Evolutionary conservation across 2,329 filamentous ascomycete genomes (phyloP), one percentile per base, ranked within the genome.

Genomic region (Microdochium paspali): DNA sequence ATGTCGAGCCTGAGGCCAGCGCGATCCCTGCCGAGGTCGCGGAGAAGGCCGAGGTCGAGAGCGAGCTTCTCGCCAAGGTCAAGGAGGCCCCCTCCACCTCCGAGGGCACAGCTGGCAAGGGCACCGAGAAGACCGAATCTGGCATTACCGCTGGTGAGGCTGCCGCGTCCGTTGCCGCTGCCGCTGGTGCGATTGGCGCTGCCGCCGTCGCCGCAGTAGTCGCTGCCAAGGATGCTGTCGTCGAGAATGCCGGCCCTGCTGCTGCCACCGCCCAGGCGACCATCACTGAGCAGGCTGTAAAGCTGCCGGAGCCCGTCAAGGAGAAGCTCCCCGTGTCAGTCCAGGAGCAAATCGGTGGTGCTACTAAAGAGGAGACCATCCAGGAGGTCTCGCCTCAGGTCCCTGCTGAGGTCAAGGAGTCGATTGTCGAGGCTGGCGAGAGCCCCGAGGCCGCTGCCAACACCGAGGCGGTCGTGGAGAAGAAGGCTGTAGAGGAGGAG

Each of bases 401-500:
- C 5, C 79, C 79, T 47, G 59, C 61, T 24, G 70, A 77, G 53
- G 79, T 82, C 18, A 76, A 77, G 64, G 69, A 79, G 54, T 80
- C 77, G 7, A 75, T 81, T 44, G 60, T 66, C 32, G 71, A 76
- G 57, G 76, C 85, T 21, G 76, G 79, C 47, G 64, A 74, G 57
- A 72, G 70, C 51, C 84, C 87, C 9, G 88, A 93, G 66, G 87
- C 87, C 28, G 79, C 85, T 30, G 76, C 77, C 47, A 84, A 82
- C 64, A 70, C 79, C 2, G 73, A 74, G 47, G 85, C 82, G 18
- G 85, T 93, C 6, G 68, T 77, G 52, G 86, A 90, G 56, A 93
- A 93, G 77, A 80, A 79, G 62, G 74, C 72, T 10, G 74, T 90
- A 4, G 88, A 94, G 69, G 65, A 78, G 24, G 85, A 95, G 67